A percentile compares a stretch with the other conserved stretches of the same genome.
phyloP scores from a whole-genome alignment of 768 basidiomycete species.

The Mycena polygramma region DNA sequence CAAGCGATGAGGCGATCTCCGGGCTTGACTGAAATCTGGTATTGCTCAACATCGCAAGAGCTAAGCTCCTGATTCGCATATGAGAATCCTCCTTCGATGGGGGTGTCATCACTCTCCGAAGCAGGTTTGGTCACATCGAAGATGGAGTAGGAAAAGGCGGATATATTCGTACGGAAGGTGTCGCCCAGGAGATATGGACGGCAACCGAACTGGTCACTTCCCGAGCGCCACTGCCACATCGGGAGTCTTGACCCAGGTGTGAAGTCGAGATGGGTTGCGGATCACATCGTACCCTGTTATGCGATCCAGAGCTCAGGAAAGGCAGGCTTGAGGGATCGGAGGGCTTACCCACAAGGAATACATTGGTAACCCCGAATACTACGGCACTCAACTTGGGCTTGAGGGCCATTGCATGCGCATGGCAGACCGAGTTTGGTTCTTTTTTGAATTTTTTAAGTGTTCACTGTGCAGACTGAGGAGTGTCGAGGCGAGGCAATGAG shows the following conservation, averaged over 20 bases:
- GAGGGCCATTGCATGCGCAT: too few relatives aligned
- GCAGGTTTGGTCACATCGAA: slow-evolving; percentile 14
- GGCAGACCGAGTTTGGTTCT: too few relatives aligned
- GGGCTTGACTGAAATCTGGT: slow-evolving; percentile 23
- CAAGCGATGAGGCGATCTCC: slow-evolving; percentile 28
- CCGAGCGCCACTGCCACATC: slow-evolving; percentile 13
- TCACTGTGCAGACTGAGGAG: too few relatives aligned
- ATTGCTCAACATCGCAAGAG: slow-evolving; percentile 25
- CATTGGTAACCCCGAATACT: slow-evolving; percentile 15
- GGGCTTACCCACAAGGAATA: slow-evolving; percentile 22
- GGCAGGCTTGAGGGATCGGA: slow-evolving; percentile 2
- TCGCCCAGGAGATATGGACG: slow-evolving; percentile 31
- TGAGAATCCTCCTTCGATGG: slow-evolving; percentile 2
- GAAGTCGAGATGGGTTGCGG: slow-evolving; percentile 23
- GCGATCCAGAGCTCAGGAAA: neutral
- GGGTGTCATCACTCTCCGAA: neutral
- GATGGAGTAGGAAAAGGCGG: slow-evolving; percentile 33
- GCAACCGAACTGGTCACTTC: slow-evolving; percentile 15
- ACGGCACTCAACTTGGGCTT: slow-evolving; percentile 9
- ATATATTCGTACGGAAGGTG: slow-evolving; percentile 32
- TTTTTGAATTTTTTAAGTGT: too few relatives aligned
- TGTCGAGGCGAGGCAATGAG: too few relatives aligned
- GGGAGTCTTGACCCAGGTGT: slow-evolving; percentile 11
- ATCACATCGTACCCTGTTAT: slow-evolving; percentile 29
- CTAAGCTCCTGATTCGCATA: slow-evolving; percentile 23